Evolutionary conservation across 73 alveolate genomes (phyloP).

Genomic region (Tetrahymena thermophila): DNA sequence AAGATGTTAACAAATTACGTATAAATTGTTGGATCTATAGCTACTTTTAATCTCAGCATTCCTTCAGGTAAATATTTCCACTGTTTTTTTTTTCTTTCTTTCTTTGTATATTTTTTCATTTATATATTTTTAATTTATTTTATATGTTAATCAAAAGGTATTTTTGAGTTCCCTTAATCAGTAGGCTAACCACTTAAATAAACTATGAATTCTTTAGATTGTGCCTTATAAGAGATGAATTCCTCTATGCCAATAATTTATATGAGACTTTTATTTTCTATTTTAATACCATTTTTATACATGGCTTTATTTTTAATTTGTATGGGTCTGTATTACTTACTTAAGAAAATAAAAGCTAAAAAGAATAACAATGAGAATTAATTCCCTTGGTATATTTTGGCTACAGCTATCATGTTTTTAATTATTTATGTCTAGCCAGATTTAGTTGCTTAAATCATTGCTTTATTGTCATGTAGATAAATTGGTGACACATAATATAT

Average conservation of each 20-base stretch:
- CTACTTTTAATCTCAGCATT: background rate
- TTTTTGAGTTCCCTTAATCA: background rate
- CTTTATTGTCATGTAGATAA: background rate
- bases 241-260: background rate
- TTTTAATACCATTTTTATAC: background rate
- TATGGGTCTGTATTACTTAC: background rate
- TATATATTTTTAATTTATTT: background rate
- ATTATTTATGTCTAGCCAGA: background rate
- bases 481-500: background rate
- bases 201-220: background rate
- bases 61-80: background rate
- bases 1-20: constrained; percentile 6
- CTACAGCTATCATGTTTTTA: background rate
- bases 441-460: background rate
- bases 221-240: background rate
- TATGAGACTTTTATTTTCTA: background rate
- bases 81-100: too few species aligned
- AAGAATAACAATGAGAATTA: background rate
- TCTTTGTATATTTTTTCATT: background rate
- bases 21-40: constrained; percentile 11
- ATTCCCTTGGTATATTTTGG: background rate
- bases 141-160: background rate
- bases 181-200: background rate
- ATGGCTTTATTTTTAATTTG: background rate
- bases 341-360: background rate